phyloP scores from a whole-genome alignment of 768 basidiomycete genomes.

The Hericium rajendrae region DNA sequence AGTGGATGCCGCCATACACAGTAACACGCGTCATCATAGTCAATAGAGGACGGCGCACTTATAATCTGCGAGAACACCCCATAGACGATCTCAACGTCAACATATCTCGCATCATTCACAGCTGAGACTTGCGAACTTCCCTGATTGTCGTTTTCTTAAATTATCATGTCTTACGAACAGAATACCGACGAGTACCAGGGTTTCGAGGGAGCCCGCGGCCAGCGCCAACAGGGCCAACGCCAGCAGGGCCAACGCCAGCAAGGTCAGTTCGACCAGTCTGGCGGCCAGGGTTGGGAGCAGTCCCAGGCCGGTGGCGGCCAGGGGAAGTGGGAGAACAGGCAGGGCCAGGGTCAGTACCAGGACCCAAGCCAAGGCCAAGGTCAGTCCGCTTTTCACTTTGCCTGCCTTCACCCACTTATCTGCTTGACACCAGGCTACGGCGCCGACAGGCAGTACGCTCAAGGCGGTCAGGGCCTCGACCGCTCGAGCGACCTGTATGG shows the following conservation, averaged over 20 bases:
- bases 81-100: not conserved
- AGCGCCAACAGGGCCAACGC: no score
- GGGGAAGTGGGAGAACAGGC: not conserved
- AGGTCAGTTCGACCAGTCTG: not conserved
- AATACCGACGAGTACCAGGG: no score
- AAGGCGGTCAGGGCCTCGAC: not conserved
- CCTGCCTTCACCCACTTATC: not conserved
- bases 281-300: not conserved
- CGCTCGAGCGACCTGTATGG: not conserved
- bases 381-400: not conserved
- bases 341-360: not conserved
- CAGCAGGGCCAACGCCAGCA: no score
- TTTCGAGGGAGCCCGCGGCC: no score
- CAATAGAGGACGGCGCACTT: not conserved
- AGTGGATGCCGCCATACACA: not conserved
- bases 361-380: not conserved
- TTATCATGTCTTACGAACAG: not conserved
- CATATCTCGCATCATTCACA: not conserved
- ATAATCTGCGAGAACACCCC: not conserved
- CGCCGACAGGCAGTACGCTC: not conserved
- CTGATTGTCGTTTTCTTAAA: not conserved
- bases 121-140: not conserved
- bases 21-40: not conserved
- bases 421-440: not conserved
- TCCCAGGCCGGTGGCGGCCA: not conserved